Evolutionary conservation across 257 asterid species (phyloP).

Genomic region (Solanum paucissectum): DNA sequence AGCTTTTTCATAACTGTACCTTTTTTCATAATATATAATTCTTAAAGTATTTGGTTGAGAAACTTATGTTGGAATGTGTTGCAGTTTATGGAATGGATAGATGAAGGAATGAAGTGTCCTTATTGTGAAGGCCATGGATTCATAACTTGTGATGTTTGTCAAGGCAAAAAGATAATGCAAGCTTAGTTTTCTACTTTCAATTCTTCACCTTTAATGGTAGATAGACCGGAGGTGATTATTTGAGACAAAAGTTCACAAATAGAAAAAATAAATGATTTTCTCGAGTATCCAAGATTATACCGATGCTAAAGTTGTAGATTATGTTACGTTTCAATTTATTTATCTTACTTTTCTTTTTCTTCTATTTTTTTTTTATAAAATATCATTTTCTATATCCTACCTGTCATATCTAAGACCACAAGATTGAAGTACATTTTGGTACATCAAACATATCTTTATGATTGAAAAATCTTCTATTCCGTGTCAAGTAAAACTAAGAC

Average conservation of each 20-base stretch:
- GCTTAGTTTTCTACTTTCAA: not conserved
- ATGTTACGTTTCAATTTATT: too few relatives aligned
- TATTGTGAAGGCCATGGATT: constrained; percentile 79
- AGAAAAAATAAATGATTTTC: not conserved
- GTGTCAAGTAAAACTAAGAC: not conserved
- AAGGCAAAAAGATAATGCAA: constrained; percentile 26
- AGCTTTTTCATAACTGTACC: not conserved
- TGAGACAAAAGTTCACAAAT: too few relatives aligned
- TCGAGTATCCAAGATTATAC: not conserved
- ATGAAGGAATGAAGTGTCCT: constrained; percentile 71
- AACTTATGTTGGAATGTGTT: not conserved
- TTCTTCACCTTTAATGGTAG: not conserved
- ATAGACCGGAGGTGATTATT: not conserved
- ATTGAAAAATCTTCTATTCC: not conserved
- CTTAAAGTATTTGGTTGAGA: not conserved
- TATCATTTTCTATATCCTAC: not conserved
- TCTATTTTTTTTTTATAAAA: too few relatives aligned
- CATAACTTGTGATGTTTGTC: constrained; percentile 55
- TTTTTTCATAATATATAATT: not conserved
- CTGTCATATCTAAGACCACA: not conserved
- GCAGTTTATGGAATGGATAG: constrained; percentile 94
- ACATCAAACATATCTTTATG: not conserved
- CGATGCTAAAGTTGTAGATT: not conserved
- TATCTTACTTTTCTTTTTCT: too few relatives aligned
- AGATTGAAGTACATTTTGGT: not conserved